phyloP scores from a whole-genome alignment of 495 filamentous ascomycete genomes.

The Parathielavia appendiculata region DNA sequence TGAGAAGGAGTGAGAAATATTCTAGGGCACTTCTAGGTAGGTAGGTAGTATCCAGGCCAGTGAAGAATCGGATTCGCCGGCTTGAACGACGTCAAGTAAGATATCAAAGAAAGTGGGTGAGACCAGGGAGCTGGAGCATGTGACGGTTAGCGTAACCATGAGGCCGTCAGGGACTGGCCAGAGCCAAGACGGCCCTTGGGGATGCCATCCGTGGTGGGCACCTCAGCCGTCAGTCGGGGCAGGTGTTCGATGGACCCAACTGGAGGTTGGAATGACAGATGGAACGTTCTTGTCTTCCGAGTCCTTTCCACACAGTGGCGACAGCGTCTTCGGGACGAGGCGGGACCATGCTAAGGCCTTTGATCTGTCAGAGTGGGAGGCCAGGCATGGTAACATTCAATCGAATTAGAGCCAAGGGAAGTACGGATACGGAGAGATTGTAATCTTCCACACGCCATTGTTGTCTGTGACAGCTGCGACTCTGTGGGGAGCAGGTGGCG shows the following conservation, averaged over 20 bases:
- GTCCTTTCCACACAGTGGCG: background rate
- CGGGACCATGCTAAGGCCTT: background rate
- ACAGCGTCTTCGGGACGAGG: background rate
- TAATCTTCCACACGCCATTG: no score
- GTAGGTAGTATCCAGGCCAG: background rate
- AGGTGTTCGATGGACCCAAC: background rate
- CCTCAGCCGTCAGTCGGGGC: background rate
- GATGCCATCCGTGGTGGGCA: constrained; percentile 3
- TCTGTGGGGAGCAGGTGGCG: background rate
- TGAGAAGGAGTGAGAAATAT: background rate
- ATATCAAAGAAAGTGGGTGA: background rate
- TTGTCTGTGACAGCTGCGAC: background rate
- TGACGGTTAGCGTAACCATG: background rate
- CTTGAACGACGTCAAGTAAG: background rate
- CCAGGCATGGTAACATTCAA: no score
- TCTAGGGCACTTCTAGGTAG: background rate
- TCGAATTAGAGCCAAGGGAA: no score
- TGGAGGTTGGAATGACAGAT: constrained; percentile 13
- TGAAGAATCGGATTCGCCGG: background rate
- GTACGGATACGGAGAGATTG: no score
- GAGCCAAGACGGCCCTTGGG: background rate
- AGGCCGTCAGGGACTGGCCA: constrained; percentile 4
- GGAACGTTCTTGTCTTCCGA: constrained; percentile 11
- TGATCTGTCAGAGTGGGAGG: background rate
- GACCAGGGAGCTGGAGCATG: background rate